phyloP scores from a whole-genome alignment of 2,329 filamentous ascomycete genomes.

The Didymella pinodella region DNA sequence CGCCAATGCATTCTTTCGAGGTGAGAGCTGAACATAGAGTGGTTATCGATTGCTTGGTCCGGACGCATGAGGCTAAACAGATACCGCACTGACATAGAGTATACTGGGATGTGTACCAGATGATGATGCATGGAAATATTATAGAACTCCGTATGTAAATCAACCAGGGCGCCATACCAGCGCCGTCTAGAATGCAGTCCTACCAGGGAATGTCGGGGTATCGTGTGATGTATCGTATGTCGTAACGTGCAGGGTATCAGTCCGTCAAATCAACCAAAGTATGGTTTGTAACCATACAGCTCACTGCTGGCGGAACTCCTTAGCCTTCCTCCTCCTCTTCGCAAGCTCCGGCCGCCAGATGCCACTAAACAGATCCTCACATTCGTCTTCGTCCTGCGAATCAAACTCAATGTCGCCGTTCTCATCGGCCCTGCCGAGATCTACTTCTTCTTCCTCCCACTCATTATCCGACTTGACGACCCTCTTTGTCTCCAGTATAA shows the following conservation, averaged over 20 bases:
- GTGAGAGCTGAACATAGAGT: too few species aligned
- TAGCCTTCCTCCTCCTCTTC: conserved; percentile 44
- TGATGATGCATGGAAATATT: neutral
- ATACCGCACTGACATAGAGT: too few species aligned
- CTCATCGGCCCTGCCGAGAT: conserved; percentile 24
- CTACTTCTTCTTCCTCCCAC: conserved; percentile 58
- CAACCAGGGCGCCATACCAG: conserved; percentile 2
- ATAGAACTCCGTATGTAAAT: neutral
- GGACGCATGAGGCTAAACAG: too few species aligned
- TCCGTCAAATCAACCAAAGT: neutral
- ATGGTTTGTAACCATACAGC: neutral
- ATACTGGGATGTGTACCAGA: too few species aligned
- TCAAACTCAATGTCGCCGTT: conserved; percentile 62
- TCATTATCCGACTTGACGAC: conserved; percentile 56
- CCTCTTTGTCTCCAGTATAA: conserved; percentile 68
- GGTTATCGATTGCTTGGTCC: too few species aligned
- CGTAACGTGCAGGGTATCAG: neutral
- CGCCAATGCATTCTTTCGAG: too few species aligned
- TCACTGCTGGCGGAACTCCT: conserved; percentile 8
- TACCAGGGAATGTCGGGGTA: conserved; percentile 7
- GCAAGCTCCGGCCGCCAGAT: conserved; percentile 67
- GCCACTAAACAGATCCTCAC: conserved; percentile 69
- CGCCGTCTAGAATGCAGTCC: conserved; percentile 1
- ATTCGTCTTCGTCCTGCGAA: conserved; percentile 71
- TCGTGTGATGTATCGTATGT: conserved; percentile 9